Evolutionary conservation across 2,329 filamentous ascomycete species (phyloP).

Genomic region (Fusarium tjaetaba): DNA sequence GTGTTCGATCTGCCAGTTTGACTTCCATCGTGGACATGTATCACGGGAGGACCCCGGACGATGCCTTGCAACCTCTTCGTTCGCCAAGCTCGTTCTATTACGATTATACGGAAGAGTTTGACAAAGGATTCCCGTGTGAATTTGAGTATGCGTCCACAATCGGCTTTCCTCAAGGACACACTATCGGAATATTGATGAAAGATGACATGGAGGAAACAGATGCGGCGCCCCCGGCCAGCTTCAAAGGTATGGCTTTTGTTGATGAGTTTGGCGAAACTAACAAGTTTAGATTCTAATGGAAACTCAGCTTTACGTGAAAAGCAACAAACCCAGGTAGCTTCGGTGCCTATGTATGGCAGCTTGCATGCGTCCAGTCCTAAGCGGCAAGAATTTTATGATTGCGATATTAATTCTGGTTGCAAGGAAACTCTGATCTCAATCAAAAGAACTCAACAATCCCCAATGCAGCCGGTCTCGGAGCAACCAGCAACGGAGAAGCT

Average conservation of each 20-base stretch:
- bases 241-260: not conserved
- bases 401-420: not conserved
- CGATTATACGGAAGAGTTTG: slow-evolving; percentile 64
- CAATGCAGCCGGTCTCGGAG: slow-evolving; percentile 4
- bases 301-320: not conserved
- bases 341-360: not conserved
- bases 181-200: slow-evolving; percentile 41
- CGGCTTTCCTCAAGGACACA: slow-evolving; percentile 46
- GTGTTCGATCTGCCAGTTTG: slow-evolving; percentile 57
- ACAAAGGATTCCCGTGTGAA: slow-evolving; percentile 43
- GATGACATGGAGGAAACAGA: slow-evolving; percentile 25
- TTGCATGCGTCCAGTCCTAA: not conserved
- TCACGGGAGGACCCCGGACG: slow-evolving; percentile 42
- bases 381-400: not conserved
- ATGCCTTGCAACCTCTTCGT: slow-evolving; percentile 43
- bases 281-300: not conserved
- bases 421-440: not conserved
- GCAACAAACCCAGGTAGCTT: not conserved
- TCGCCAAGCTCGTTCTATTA: slow-evolving; percentile 57
- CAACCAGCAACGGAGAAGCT: not conserved
- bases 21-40: slow-evolving; percentile 64
- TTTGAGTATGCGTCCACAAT: slow-evolving; percentile 37
- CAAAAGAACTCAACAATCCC: slow-evolving; percentile 1
- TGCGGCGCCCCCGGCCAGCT: not conserved
- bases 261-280: not conserved